phyloP scores from a whole-genome alignment of 2,329 filamentous ascomycete species.

The Dichotomopilus funicola region DNA sequence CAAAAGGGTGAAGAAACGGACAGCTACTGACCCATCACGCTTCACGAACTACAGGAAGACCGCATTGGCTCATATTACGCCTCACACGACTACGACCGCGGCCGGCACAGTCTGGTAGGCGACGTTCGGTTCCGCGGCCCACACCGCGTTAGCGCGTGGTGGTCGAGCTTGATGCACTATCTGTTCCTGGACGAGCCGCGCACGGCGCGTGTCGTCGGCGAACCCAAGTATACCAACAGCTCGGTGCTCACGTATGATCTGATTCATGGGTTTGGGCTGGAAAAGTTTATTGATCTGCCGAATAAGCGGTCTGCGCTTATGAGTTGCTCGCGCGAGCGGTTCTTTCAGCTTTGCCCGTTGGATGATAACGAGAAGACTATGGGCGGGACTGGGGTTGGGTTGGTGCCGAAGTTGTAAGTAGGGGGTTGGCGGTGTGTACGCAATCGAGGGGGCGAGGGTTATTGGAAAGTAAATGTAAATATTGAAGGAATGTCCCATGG shows the following conservation, averaged over 20 bases:
- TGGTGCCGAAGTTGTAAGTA: conserved; percentile 47
- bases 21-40: background rate
- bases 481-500: background rate
- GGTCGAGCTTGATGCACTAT: conserved; percentile 57
- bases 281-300: conserved; percentile 66
- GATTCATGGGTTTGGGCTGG: conserved; percentile 64
- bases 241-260: conserved; percentile 70
- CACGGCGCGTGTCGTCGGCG: conserved; percentile 53
- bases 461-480: background rate
- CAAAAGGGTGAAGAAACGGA: too few relatives aligned
- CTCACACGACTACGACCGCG: conserved; percentile 50
- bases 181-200: conserved; percentile 55
- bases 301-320: conserved; percentile 66
- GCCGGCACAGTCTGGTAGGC: conserved; percentile 52
- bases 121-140: conserved; percentile 54
- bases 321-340: conserved; percentile 57
- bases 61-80: conserved; percentile 50
- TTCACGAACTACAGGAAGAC: conserved; percentile 40
- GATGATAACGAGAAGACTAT: conserved; percentile 50
- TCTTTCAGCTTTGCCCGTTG: conserved; percentile 61
- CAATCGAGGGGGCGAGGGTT: background rate
- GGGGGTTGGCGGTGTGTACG: background rate
- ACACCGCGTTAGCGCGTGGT: conserved; percentile 56
- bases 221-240: conserved; percentile 65
- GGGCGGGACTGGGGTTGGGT: conserved; percentile 45